A percentile compares a stretch with the other conserved stretches of the same genome.
Evolutionary conservation across 2,329 filamentous ascomycete species (phyloP).

Genomic region (Chrysoporthe puriensis): DNA sequence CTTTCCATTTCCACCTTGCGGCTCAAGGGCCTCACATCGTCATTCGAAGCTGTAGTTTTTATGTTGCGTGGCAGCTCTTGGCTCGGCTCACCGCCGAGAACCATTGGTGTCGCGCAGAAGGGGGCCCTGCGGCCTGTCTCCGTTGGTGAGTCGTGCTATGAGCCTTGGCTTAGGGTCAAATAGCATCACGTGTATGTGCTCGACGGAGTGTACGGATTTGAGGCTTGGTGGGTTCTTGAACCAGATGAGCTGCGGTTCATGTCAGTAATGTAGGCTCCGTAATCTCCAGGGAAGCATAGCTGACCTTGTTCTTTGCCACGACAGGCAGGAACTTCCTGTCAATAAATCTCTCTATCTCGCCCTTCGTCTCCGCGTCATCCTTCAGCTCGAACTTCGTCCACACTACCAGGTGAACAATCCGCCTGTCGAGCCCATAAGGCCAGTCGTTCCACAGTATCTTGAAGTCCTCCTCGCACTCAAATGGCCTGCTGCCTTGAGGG

Average conservation of each 20-base stretch:
- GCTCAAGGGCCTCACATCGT: neutral
- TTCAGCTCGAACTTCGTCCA: constrained; percentile 89
- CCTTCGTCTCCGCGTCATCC: constrained; percentile 65
- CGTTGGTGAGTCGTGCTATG: constrained; percentile 70
- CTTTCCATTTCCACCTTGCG: constrained; percentile 2
- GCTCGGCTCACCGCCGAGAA: neutral
- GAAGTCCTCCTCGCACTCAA: constrained; percentile 58
- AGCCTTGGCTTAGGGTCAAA: constrained; percentile 74
- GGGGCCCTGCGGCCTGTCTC: constrained; percentile 69
- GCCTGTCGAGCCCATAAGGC: constrained; percentile 82
- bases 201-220: constrained; percentile 84
- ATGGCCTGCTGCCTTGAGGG: constrained; percentile 41
- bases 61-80: neutral
- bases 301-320: constrained; percentile 57
- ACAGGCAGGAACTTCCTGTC: constrained; percentile 63
- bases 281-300: constrained; percentile 33
- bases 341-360: constrained; percentile 73
- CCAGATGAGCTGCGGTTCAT: constrained; percentile 58
- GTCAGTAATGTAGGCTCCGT: constrained; percentile 24
- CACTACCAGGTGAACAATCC: constrained; percentile 83
- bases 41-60: neutral
- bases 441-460: constrained; percentile 89
- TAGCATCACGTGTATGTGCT: constrained; percentile 96
- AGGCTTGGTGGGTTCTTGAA: constrained; percentile 88
- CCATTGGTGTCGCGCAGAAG: constrained; percentile 37